These are phyloP conservation scores for Bipolaris victoriae DNA, from an alignment of 2,329 filamentous ascomycete species.

Conservation along the genomic window DNA sequence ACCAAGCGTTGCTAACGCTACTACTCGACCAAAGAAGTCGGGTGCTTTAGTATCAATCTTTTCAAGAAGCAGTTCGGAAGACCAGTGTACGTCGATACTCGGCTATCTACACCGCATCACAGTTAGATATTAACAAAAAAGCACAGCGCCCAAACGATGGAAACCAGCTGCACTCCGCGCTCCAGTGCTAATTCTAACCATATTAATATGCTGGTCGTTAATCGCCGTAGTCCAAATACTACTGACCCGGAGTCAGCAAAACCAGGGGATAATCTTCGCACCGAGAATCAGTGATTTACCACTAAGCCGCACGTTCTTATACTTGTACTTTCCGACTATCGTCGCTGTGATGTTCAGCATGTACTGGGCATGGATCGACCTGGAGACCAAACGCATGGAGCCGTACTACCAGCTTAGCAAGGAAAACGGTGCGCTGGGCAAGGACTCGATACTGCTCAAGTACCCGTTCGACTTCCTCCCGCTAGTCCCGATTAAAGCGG, in stretches of 20 bases:
- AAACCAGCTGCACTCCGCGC: constrained; percentile 29
- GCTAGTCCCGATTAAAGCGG: constrained; percentile 34
- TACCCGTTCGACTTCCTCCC: constrained; percentile 61
- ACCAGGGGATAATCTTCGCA: constrained; percentile 55
- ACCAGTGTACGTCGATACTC: background rate
- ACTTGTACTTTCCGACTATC: constrained; percentile 58
- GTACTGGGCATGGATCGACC: constrained; percentile 65
- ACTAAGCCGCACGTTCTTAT: constrained; percentile 53
- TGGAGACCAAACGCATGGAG: constrained; percentile 65
- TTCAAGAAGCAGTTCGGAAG: background rate
- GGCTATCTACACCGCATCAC: background rate
- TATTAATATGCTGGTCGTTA: constrained; percentile 33
- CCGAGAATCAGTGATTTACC: constrained; percentile 49
- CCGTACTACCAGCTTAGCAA: constrained; percentile 66
- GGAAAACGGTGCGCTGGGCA: constrained; percentile 50
- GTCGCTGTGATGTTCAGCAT: constrained; percentile 63
- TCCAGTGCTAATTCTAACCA: constrained; percentile 17
- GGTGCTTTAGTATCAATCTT: background rate
- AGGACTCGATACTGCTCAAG: constrained; percentile 58
- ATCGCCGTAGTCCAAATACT: constrained; percentile 56
- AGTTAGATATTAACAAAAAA: background rate
- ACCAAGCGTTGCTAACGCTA: background rate
- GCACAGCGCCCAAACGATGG: constrained; percentile 17
- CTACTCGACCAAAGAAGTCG: background rate
- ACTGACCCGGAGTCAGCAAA: constrained; percentile 46